These are phyloP conservation scores for Nissolia schottii DNA, from an alignment of 306 rosid species.

Conservation along the genomic window DNA sequence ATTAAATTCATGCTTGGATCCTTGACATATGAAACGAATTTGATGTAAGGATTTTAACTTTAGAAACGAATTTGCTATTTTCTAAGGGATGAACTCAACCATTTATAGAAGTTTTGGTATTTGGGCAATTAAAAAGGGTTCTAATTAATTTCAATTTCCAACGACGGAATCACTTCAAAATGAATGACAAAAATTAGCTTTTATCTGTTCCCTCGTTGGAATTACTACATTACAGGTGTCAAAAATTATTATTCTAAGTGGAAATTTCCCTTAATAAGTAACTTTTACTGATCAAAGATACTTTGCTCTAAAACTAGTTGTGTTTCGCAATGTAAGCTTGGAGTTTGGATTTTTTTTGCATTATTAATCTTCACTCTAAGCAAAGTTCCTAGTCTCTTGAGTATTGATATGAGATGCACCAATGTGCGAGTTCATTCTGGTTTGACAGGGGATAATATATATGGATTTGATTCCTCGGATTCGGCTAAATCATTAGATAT, in stretches of 20 bases:
- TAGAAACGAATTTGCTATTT: no score
- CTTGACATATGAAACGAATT: no score
- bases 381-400: background rate
- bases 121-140: background rate
- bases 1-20: no score
- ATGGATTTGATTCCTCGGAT: conserved; percentile 51
- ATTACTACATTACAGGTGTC: background rate
- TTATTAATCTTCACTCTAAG: background rate
- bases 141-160: background rate
- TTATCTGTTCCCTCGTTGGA: background rate
- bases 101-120: background rate
- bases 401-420: background rate
- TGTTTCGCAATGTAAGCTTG: background rate
- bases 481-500: conserved; percentile 60
- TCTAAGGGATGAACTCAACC: no score
- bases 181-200: background rate
- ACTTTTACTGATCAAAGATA: background rate
- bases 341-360: background rate
- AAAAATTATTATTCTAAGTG: background rate
- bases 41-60: no score
- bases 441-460: conserved; percentile 69
- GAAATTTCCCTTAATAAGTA: background rate
- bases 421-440: background rate
- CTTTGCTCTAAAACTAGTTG: background rate
- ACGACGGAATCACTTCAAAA: background rate